Evolutionary conservation across 2,329 filamentous ascomycete species (phyloP).

Genomic region (Fusarium chuoi): DNA sequence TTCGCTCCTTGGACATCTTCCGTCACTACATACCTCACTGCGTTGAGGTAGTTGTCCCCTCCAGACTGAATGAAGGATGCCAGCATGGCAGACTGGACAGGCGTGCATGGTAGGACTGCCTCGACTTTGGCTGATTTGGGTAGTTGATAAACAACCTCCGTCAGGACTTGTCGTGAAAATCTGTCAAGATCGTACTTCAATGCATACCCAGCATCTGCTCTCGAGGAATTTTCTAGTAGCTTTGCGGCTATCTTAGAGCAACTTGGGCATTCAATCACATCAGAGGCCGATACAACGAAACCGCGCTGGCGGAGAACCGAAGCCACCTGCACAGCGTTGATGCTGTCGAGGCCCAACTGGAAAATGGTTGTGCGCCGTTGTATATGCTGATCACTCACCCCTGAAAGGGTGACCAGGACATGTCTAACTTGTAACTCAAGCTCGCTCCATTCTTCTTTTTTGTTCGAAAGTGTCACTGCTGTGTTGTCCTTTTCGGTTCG

Average conservation of each 20-base stretch:
- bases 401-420: constrained; percentile 68
- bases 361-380: constrained; percentile 77
- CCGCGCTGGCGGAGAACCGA: constrained; percentile 70
- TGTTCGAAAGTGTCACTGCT: constrained; percentile 15
- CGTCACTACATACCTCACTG: constrained; percentile 65
- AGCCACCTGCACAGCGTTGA: constrained; percentile 84
- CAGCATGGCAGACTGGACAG: constrained; percentile 82
- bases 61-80: constrained; percentile 75
- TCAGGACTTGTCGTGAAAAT: constrained; percentile 51
- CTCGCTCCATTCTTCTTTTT: constrained; percentile 57
- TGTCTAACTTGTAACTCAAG: constrained; percentile 64
- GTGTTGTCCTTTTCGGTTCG: constrained; percentile 33
- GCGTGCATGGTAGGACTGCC: constrained; percentile 78
- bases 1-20: constrained; percentile 48
- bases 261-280: constrained; percentile 75
- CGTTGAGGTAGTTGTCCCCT: constrained; percentile 80
- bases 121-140: constrained; percentile 55
- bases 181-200: constrained; percentile 51
- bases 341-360: constrained; percentile 89
- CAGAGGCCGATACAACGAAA: constrained; percentile 70
- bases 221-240: constrained; percentile 31
- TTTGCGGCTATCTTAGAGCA: constrained; percentile 53
- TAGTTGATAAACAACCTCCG: constrained; percentile 42
- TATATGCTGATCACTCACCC: constrained; percentile 62
- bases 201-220: neutral